These are phyloP conservation scores for Xylariaceae sp. DNA, from an alignment of 2,329 filamentous ascomycete genomes.

Conservation along the genomic window DNA sequence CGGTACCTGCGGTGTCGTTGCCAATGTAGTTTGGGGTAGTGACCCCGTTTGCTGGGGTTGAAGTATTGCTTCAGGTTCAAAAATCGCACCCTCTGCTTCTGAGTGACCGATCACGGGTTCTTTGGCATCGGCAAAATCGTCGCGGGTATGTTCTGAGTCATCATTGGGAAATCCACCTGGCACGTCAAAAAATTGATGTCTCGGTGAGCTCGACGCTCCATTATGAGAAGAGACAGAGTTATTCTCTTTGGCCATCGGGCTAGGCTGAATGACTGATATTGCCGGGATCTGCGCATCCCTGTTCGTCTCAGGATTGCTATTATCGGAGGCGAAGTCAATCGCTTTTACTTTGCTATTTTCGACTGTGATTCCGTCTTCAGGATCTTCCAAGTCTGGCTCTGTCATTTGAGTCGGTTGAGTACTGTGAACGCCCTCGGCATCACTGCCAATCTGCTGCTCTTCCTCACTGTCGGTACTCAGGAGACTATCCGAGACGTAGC, in stretches of 20 bases:
- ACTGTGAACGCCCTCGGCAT: slow-evolving; percentile 14
- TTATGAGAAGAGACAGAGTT: slow-evolving; percentile 1
- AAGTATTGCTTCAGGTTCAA: slow-evolving; percentile 20
- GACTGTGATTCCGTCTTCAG: slow-evolving; percentile 5
- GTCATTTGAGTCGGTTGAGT: slow-evolving; percentile 17
- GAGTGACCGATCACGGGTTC: background rate
- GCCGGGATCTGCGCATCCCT: slow-evolving; percentile 30
- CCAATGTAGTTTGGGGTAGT: slow-evolving; percentile 25
- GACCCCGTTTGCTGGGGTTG: slow-evolving; percentile 9
- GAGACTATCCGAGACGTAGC: slow-evolving; percentile 58
- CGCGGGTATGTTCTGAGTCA: slow-evolving; percentile 4
- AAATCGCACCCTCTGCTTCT: slow-evolving; percentile 10
- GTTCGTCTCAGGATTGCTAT: slow-evolving; percentile 1
- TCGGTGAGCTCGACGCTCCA: slow-evolving; percentile 1
- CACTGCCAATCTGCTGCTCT: slow-evolving; percentile 17
- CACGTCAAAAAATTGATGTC: slow-evolving; percentile 39
- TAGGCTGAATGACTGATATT: slow-evolving; percentile 43
- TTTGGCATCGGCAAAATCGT: slow-evolving; percentile 1
- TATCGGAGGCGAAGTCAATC: background rate
- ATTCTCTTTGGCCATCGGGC: slow-evolving; percentile 27
- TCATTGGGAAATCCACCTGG: slow-evolving; percentile 58
- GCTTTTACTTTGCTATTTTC: background rate
- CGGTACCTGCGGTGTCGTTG: slow-evolving; percentile 24
- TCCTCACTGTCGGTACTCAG: slow-evolving; percentile 37
- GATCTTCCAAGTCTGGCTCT: slow-evolving; percentile 15